Conservation (phyloP, 2,329 filamentous ascomycete species). For the Aspergillus ustus region DNA sequence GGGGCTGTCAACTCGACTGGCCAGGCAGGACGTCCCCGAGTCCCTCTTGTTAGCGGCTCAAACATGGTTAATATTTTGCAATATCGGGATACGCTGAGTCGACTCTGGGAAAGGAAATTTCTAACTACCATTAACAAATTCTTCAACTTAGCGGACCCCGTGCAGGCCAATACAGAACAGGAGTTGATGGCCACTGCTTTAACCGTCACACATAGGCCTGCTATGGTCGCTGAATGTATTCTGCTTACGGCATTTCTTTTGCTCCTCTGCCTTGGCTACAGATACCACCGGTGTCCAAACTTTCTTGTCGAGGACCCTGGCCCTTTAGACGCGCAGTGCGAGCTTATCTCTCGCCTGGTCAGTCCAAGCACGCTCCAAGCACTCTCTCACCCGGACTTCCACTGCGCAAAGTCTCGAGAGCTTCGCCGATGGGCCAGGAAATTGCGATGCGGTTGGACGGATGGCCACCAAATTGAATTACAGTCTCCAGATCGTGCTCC, state of each 20-base stretch:
- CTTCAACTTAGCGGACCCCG: conserved; percentile 2
- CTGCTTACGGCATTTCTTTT: neutral
- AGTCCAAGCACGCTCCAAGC: conserved; percentile 7
- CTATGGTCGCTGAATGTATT: neutral
- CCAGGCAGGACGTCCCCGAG: too few species aligned
- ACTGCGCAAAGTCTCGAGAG: conserved; percentile 22
- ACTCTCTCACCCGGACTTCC: conserved; percentile 8
- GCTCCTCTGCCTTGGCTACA: conserved; percentile 11
- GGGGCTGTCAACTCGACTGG: neutral
- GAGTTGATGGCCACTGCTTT: neutral
- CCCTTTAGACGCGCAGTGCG: conserved; percentile 28
- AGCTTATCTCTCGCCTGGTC: conserved; percentile 19
- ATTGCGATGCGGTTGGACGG: conserved; percentile 23
- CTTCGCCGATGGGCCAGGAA: conserved; percentile 25
- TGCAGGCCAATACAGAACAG: neutral
- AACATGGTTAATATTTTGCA: neutral
- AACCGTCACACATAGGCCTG: neutral
- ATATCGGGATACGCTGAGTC: neutral
- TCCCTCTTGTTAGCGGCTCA: neutral
- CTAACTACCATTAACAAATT: neutral
- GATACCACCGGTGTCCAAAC: conserved; percentile 23
- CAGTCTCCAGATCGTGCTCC: neutral
- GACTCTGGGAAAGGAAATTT: conserved; percentile 12
- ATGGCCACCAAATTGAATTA: conserved; percentile 14
- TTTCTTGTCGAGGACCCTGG: conserved; percentile 26